A percentile compares a stretch with the other conserved stretches of the same genome.
Evolutionary conservation across 2,329 filamentous ascomycete genomes (phyloP).

Genomic region (Elsinoe arachidis): DNA sequence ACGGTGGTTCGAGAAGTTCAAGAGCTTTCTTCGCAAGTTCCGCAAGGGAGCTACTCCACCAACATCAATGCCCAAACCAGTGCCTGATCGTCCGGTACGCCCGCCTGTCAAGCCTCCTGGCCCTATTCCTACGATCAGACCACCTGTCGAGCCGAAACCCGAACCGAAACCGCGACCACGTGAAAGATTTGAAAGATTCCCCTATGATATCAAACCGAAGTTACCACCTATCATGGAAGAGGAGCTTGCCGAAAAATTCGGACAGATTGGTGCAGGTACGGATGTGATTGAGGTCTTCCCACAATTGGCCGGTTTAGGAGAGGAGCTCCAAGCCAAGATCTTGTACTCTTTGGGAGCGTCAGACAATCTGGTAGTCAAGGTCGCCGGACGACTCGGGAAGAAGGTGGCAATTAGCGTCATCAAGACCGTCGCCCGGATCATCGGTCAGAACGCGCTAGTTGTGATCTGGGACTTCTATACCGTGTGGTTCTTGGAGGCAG

Average conservation of each 20-base stretch:
- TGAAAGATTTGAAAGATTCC: background rate
- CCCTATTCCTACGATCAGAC: too few relatives aligned
- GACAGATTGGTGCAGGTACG: background rate
- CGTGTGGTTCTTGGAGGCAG: background rate
- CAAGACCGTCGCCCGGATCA: background rate
- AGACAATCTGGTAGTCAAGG: background rate
- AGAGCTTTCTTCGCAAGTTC: too few relatives aligned
- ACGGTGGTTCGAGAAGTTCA: too few relatives aligned
- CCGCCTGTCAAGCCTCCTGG: too few relatives aligned
- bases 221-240: background rate
- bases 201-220: background rate
- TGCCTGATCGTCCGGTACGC: too few relatives aligned
- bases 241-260: background rate
- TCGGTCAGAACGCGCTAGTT: background rate
- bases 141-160: too few relatives aligned
- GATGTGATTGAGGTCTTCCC: background rate
- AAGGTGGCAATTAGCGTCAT: background rate
- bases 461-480: background rate
- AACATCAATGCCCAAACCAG: too few relatives aligned
- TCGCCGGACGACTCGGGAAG: background rate
- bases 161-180: background rate
- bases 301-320: slow-evolving; percentile 16
- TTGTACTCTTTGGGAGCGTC: background rate
- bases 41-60: too few relatives aligned
- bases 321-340: background rate